Conservation (phyloP, 495 filamentous ascomycete genomes). For the Lepidopterella palustris region DNA sequence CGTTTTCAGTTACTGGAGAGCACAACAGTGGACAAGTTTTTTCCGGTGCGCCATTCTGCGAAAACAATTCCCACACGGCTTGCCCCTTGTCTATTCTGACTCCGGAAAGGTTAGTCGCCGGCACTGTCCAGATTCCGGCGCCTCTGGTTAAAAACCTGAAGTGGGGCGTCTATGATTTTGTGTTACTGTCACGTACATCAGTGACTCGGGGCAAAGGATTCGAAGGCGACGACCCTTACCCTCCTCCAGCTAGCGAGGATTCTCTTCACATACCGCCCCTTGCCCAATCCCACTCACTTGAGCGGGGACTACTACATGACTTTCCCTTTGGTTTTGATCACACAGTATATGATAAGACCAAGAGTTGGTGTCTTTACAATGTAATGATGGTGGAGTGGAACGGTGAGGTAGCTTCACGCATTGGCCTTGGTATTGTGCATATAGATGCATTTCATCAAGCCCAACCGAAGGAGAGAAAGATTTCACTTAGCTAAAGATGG, state of each 20-base stretch:
- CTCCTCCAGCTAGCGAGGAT: neutral
- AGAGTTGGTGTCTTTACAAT: neutral
- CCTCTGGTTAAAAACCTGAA: neutral
- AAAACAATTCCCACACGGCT: neutral
- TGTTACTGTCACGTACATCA: neutral
- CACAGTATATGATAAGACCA: neutral
- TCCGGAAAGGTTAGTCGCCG: neutral
- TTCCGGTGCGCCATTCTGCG: neutral
- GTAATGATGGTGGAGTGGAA: neutral
- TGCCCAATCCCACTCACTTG: neutral
- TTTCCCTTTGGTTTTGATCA: neutral
- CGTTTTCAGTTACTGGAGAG: neutral
- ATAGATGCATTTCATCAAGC: neutral
- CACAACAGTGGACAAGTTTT: neutral
- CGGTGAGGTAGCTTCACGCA: neutral
- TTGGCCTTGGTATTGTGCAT: neutral
- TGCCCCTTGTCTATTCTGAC: neutral
- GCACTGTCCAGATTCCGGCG: neutral
- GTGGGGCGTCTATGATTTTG: neutral
- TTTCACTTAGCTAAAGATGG: neutral
- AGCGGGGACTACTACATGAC: neutral
- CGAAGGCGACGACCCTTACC: neutral
- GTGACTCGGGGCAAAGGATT: neutral
- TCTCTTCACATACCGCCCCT: neutral
- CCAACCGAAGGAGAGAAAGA: neutral